Evolutionary conservation across 1,284 basidiomycete species (phyloP), one percentile per base, ranked within the genome.

Genomic region (Leccinum subspadiceum): DNA sequence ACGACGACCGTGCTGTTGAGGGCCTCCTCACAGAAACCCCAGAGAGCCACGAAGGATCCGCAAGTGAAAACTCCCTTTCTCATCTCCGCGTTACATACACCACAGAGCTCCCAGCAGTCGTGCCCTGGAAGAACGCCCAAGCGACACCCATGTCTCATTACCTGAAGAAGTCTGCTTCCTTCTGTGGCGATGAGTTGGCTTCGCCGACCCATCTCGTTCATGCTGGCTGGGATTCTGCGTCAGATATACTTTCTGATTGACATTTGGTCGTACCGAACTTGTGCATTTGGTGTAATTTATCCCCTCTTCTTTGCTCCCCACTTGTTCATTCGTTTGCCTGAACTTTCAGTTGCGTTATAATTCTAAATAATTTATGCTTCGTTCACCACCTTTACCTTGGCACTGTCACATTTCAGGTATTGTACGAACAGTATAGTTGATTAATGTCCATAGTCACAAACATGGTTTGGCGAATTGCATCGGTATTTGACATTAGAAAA

Each of bases 221-320:
- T 56, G 83, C 84, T 46, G 82, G 84, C n/a, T 86, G 84, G 84
- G 84, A 85, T 64, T 79, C 80, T 65, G 74, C 76, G 37, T 84
- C 83, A 37, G 82, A 84, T 60, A 68, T 67, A 57, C 65, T 71
- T 46, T 73, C 73, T 20, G 74, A 75, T 62, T 75, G 59, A 73
- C 62, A 53, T 60, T 35, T n/a, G 58, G 50, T 56, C 58, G 54
- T 57, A 46, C 58, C 50, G 31, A 56, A 58, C 54, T 59, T 55
- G 56, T 48, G 29, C 17, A 48, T 37, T 56, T 15, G 35, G 46
- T 70, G 63, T 73, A 73, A 71, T 55, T 72, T 71, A 74, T 74
- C 54, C 46, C 56, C 33, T 26, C 39, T 20, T 17, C n/a, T 20
- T 39, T 51, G 12, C 33, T 62, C 54, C 22, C 55, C 62, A 49